Base-by-base conservation (phyloP, 805 yeast species). In the Ogataea wickerhamii region DNA sequence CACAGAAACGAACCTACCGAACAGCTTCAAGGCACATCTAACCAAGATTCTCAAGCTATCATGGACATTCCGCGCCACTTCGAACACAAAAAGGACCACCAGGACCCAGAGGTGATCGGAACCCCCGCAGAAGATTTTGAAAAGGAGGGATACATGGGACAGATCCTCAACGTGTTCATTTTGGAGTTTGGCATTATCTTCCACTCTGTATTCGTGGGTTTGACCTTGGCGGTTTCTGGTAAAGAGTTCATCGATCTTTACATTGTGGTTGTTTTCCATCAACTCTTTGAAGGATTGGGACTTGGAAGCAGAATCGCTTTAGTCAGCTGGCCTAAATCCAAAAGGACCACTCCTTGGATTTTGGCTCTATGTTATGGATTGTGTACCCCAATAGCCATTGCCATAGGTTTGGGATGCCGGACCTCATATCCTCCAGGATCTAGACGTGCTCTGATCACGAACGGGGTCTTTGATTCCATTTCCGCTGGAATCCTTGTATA, bases 271-370 rank as follows among this genome's bases (percentile, higher is more conserved):
- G 74, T 80, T 4, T 78, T 77, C 69, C 88, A 87, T 58, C 95
- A 86, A 61, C 69, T 80, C 68, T 86, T 86, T 55, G 95, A 86
- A 64, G 95, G 95, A 34, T 68, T 87, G 34, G 95, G 95, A 42
- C 67, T 87, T 47, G 95, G 95, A 18, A 73, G 91, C 6, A 75
- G 95, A 60, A 68, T 83, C 25, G 82, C 87, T 1, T 70, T 69
- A 21, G 68, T 76, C 1, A 56, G 61, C 24, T 70, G 74, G 74
- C 69, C 72, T n/a, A 45, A 51, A 24, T 40, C 40, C n/a, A 58
- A 55, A 49, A 64, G 68, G 45, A 63, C 53, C 47, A 72, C 81
- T 1, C 87, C 87, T 13, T 76, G 81, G 76, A n/a, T 74, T 0
- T 58, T 76, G 45, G 74, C 74, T n/a, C 12, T 59, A 2, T 74